These are phyloP conservation scores for Xylaria bambusicola DNA, from an alignment of 495 filamentous ascomycete species.

Conservation along the genomic window DNA sequence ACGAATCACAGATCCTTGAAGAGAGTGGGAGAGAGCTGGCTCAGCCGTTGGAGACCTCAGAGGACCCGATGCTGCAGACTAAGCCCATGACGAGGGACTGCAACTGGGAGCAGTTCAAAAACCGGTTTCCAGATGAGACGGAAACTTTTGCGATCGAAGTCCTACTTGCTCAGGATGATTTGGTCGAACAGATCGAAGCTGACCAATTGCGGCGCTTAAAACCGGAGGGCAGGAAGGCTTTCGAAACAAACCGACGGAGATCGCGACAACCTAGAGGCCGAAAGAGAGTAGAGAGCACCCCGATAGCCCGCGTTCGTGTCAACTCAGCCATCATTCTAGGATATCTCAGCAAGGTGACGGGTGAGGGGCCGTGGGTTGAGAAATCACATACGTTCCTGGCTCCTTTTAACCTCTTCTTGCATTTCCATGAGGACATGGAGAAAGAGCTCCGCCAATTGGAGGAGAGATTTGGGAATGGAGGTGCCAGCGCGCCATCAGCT, in stretches of 20 bases:
- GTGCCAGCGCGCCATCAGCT: not conserved
- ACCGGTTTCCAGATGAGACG: constrained; percentile 32
- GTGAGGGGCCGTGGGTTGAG: constrained; percentile 23
- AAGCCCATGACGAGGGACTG: constrained; percentile 32
- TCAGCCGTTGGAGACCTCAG: not conserved
- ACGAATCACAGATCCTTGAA: not conserved
- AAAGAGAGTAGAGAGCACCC: constrained; percentile 25
- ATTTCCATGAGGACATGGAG: constrained; percentile 41
- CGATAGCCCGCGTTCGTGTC: constrained; percentile 42
- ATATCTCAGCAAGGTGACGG: constrained; percentile 31
- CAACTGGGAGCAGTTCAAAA: constrained; percentile 44
- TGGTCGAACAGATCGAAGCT: constrained; percentile 18
- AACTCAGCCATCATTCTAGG: constrained; percentile 40
- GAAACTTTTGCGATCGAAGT: constrained; percentile 39
- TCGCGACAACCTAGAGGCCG: constrained; percentile 23
- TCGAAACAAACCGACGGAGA: constrained; percentile 18
- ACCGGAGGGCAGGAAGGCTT: constrained; percentile 19
- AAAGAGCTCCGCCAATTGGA: constrained; percentile 36
- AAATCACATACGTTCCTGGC: constrained; percentile 39
- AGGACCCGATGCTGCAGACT: constrained; percentile 15
- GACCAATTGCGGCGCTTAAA: constrained; percentile 16
- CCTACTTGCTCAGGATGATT: constrained; percentile 26
- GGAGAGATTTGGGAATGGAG: constrained; percentile 32
- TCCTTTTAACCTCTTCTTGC: constrained; percentile 42
- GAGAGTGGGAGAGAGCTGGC: not conserved